These are phyloP conservation scores for Penicillium hesseltinei DNA, from an alignment of 2,329 filamentous ascomycete species.

Conservation along the genomic window DNA sequence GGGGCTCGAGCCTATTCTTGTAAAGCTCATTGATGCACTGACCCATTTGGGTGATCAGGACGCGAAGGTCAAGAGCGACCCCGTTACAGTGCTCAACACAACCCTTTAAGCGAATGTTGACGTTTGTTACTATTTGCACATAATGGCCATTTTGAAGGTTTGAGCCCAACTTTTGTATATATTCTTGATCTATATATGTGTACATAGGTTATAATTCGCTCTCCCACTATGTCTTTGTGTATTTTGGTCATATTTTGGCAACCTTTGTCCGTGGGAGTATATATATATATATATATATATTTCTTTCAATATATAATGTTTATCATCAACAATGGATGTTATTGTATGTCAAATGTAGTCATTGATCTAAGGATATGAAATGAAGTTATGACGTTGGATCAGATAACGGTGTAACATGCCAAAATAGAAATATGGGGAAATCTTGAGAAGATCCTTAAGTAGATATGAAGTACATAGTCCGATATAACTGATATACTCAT, in stretches of 20 bases:
- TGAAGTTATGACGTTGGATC: constrained; percentile 4
- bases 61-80: constrained; percentile 18
- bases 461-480: background rate
- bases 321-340: background rate
- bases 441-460: background rate
- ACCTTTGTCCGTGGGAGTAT: background rate
- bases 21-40: constrained; percentile 22
- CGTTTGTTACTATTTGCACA: background rate
- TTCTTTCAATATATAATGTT: background rate
- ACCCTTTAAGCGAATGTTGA: background rate
- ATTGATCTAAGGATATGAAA: background rate
- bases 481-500: background rate
- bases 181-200: background rate
- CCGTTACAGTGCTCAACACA: constrained; percentile 8
- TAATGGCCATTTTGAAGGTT: background rate
- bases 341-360: too few relatives aligned
- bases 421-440: background rate
- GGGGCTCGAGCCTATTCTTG: constrained; percentile 23
- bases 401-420: constrained; percentile 1
- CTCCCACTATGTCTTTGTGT: background rate
- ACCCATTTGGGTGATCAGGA: constrained; percentile 17
- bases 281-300: background rate
- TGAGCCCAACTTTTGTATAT: background rate
- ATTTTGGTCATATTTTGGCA: background rate
- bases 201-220: background rate